Conservation (phyloP, 495 filamentous ascomycete species). For the Neurospora terricola region DNA sequence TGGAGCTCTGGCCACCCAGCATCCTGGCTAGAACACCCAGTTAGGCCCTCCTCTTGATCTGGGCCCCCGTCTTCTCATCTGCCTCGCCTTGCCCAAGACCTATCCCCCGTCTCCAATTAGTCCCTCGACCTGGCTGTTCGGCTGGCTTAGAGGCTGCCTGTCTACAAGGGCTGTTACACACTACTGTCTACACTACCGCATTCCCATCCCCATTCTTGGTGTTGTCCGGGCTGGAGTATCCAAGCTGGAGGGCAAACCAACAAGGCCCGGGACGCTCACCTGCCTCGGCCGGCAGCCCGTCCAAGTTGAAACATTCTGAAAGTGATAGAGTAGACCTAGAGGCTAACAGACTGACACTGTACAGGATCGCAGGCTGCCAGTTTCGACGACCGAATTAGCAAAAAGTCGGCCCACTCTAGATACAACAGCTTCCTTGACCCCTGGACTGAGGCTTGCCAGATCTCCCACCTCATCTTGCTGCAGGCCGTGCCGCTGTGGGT, state of each 20-base stretch:
- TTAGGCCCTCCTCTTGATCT: not conserved
- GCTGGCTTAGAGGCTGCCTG: not conserved
- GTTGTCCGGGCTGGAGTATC: not conserved
- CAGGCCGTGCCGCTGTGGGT: slow-evolving; percentile 13
- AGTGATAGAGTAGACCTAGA: not conserved
- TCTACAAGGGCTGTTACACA: not conserved
- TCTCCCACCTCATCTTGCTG: slow-evolving; percentile 15
- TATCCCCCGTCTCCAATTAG: not conserved
- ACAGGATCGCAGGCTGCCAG: not conserved
- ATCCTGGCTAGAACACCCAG: not conserved
- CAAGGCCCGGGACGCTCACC: not conserved
- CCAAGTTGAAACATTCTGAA: not conserved
- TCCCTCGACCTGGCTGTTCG: not conserved
- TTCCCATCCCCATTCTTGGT: not conserved
- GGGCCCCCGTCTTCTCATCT: not conserved
- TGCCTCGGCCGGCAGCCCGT: not conserved
- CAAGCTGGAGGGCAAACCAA: not conserved
- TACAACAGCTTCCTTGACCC: slow-evolving; percentile 3
- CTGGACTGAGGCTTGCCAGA: slow-evolving; percentile 11
- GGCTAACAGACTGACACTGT: not conserved
- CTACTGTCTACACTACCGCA: not conserved
- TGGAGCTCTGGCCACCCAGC: not conserved
- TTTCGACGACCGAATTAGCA: not conserved
- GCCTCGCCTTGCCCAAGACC: not conserved
- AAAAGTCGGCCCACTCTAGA: slow-evolving; percentile 12